These are phyloP conservation scores for Ganoderma leucocontextum DNA, from an alignment of 1,284 basidiomycete genomes.

Conservation along the genomic window DNA sequence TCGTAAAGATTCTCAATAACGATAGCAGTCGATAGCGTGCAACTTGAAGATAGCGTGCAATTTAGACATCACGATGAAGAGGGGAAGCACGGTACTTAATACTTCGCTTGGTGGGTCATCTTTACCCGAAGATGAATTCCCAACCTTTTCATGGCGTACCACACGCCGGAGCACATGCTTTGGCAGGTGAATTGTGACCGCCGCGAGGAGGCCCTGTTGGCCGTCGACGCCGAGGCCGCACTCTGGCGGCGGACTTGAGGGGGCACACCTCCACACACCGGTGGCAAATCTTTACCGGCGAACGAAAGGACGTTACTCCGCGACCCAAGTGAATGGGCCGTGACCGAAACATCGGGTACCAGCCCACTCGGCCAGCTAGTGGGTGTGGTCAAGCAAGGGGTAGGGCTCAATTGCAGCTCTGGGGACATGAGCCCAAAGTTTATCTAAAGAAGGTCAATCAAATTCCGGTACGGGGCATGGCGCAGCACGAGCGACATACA, in stretches of 20 bases:
- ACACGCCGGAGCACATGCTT: constrained; percentile 26
- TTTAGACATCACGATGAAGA: background rate
- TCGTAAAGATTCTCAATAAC: constrained; percentile 21
- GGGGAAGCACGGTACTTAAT: constrained; percentile 6
- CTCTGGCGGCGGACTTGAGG: constrained; percentile 20
- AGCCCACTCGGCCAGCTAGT: constrained; percentile 21
- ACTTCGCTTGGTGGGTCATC: constrained; percentile 19
- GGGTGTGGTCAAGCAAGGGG: constrained; percentile 16
- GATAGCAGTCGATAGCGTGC: constrained; percentile 18
- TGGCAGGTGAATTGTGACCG: constrained; percentile 26
- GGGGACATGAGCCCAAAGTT: constrained; percentile 17
- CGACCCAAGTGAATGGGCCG: constrained; percentile 14
- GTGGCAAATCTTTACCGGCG: constrained; percentile 18
- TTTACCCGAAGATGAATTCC: constrained; percentile 33
- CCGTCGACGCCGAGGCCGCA: constrained; percentile 23
- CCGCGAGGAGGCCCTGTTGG: constrained; percentile 23
- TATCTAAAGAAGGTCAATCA: constrained; percentile 15
- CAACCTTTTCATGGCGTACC: constrained; percentile 30
- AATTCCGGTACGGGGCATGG: constrained; percentile 6
- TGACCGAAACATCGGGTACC: constrained; percentile 18
- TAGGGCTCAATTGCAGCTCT: constrained; percentile 18
- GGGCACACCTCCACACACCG: constrained; percentile 12
- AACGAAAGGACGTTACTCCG: constrained; percentile 20
- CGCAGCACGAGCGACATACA: constrained; percentile 19
- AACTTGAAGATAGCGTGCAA: background rate